Conservation (phyloP, 2,329 filamentous ascomycete species). For the Bipolaris gigantea region DNA sequence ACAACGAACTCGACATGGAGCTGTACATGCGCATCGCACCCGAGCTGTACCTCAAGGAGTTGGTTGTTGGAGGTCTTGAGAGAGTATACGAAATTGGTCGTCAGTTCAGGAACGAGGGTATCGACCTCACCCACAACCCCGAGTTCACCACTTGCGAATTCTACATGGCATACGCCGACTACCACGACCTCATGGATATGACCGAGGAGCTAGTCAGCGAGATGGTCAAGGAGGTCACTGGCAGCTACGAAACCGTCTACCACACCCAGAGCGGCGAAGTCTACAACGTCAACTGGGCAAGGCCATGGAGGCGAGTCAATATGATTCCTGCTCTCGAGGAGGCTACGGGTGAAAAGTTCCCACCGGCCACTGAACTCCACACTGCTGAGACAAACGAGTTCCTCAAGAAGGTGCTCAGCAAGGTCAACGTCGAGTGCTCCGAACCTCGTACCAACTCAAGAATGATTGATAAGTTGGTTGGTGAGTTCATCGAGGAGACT, state of each 20-base stretch:
- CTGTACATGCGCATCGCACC: constrained; percentile 94
- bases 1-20: constrained; percentile 94
- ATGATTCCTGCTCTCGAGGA: constrained; percentile 96
- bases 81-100: constrained; percentile 94
- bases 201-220: constrained; percentile 92
- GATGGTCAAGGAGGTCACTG: constrained; percentile 85
- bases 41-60: constrained; percentile 95
- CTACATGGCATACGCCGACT: constrained; percentile 70
- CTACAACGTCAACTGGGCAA: constrained; percentile 94
- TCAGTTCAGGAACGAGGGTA: constrained; percentile 92
- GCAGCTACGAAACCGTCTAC: constrained; percentile 82
- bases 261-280: constrained; percentile 82
- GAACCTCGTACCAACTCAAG: constrained; percentile 90
- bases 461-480: constrained; percentile 92
- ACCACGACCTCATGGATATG: constrained; percentile 86
- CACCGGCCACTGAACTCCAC: constrained; percentile 83
- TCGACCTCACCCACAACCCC: constrained; percentile 93
- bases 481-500: constrained; percentile 92
- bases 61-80: constrained; percentile 90
- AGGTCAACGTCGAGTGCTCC: constrained; percentile 86
- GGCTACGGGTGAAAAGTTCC: constrained; percentile 90
- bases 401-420: constrained; percentile 73
- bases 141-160: constrained; percentile 99
- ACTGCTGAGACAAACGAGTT: constrained; percentile 87
- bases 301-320: constrained; percentile 88